Evolutionary conservation across 495 filamentous ascomycete species (phyloP).

Genomic region (Astrothelium subdiscretum): DNA sequence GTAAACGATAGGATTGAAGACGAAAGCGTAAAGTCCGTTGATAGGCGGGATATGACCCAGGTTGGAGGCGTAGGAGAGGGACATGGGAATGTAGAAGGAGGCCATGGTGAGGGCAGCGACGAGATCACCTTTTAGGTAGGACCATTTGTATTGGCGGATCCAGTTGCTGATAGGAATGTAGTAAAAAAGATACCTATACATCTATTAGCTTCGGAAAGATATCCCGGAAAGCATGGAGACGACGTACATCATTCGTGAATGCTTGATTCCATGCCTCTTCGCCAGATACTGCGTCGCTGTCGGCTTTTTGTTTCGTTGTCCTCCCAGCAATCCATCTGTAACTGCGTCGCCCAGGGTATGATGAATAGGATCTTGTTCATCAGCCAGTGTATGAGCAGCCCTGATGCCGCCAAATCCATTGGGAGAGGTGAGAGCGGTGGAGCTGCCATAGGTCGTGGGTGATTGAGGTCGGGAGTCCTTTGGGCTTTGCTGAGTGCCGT

Average conservation of each 20-base stretch:
- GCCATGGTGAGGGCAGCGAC: constrained; percentile 80
- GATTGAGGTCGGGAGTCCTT: not conserved
- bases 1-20: constrained; percentile 83
- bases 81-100: constrained; percentile 97
- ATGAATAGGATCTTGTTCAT: constrained; percentile 12
- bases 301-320: constrained; percentile 43
- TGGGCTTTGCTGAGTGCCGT: not conserved
- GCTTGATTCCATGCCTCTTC: constrained; percentile 46
- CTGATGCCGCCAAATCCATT: constrained; percentile 14
- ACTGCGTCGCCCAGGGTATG: constrained; percentile 28
- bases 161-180: constrained; percentile 87
- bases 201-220: constrained; percentile 10
- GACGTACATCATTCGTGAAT: constrained; percentile 47
- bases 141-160: constrained; percentile 72
- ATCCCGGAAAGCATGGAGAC: not conserved
- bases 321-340: constrained; percentile 29
- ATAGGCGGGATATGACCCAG: constrained; percentile 87
- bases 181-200: constrained; percentile 72
- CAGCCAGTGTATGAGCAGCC: constrained; percentile 10
- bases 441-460: not conserved
- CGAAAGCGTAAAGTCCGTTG: constrained; percentile 91
- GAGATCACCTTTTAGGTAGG: constrained; percentile 74
- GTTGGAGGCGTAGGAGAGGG: constrained; percentile 85
- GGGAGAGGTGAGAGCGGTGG: not conserved
- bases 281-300: constrained; percentile 52